Base-by-base conservation (phyloP, 2,329 filamentous ascomycete genomes). In the Fusarium veterinarium region DNA sequence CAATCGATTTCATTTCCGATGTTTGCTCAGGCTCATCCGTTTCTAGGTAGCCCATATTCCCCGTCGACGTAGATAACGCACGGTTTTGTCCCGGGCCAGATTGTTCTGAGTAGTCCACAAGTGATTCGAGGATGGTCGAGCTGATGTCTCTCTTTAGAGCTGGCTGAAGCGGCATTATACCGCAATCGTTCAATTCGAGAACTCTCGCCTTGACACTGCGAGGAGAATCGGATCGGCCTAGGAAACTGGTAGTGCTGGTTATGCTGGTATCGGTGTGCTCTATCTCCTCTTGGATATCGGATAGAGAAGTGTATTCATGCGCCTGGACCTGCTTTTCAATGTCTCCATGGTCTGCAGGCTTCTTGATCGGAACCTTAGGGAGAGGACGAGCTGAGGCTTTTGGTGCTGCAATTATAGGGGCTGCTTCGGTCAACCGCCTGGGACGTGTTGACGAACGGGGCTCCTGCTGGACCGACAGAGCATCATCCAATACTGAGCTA, bases 241-340 rank as follows among this genome's bases (percentile, higher is more conserved):
- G 63, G 8, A 72, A 63, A 25, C 38, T 59, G 38, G 46, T 62
- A 16, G 70, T 63, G n/a, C 41, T 57, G 30, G 46, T 62, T 17
- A 60, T 64, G 38, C 63, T 66, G 44, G 64, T 53, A 33, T 71
- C 71, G 12, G 59, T 45, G 13, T 69, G 53, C n/a, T 74, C 71
- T 23, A 59, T 46, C 35, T 75, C 72, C 55, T 77, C 75, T 28
- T 73, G 69, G 20, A 77, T 77, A 25, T 64, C 71, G 35, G 75
- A 71, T 8, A 76, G 69, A 12, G 69, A 52, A 37, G 73, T 75
- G 3, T 62, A 63, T 16, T 58, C 49, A 30, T 65, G 60, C 16
- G 67, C 62, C 30, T 60, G 59, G 25, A 65, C 37, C 30, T 31
- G 55, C 17, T 62, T 60, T 25, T 68, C 60, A 31, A 52, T 59